These are phyloP conservation scores for Mycena amicta DNA, from an alignment of 768 basidiomycete species.

Conservation along the genomic window DNA sequence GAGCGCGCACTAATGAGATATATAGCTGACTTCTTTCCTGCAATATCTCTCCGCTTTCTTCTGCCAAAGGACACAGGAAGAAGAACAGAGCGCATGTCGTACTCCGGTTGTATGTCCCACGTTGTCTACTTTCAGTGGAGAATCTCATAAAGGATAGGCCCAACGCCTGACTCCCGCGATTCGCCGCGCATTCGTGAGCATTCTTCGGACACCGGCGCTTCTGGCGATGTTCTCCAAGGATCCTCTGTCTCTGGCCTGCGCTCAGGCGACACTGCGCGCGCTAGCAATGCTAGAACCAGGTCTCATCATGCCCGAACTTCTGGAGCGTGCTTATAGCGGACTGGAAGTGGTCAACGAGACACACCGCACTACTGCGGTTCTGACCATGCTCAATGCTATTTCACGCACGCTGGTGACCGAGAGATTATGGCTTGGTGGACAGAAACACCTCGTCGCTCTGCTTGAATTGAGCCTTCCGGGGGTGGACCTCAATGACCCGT, in stretches of 20 bases:
- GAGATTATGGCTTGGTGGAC: conserved; percentile 80
- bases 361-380: conserved; percentile 88
- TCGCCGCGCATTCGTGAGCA: conserved; percentile 78
- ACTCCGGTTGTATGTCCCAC: conserved; percentile 64
- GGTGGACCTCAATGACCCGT: conserved; percentile 86
- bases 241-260: conserved; percentile 73
- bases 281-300: conserved; percentile 81
- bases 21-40: conserved; percentile 67
- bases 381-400: conserved; percentile 81
- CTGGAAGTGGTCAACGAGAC: conserved; percentile 96
- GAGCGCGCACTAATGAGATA: too few species aligned
- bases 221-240: conserved; percentile 93
- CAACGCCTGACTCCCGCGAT: conserved; percentile 82
- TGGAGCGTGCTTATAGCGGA: conserved; percentile 89
- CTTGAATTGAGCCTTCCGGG: conserved; percentile 90
- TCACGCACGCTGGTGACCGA: conserved; percentile 78
- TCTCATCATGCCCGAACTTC: conserved; percentile 85
- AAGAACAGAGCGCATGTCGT: conserved; percentile 74
- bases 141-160: conserved; percentile 40
- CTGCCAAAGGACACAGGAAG: conserved; percentile 76
- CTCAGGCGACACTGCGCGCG: conserved; percentile 76
- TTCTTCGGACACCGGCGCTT: conserved; percentile 82
- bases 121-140: not conserved
- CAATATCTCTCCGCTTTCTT: conserved; percentile 78
- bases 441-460: conserved; percentile 84